A percentile compares a stretch with the other conserved stretches of the same genome.
Conservation (phyloP, 2,329 filamentous ascomycete genomes). For the Stagonosporopsis cucurbitacearum region DNA sequence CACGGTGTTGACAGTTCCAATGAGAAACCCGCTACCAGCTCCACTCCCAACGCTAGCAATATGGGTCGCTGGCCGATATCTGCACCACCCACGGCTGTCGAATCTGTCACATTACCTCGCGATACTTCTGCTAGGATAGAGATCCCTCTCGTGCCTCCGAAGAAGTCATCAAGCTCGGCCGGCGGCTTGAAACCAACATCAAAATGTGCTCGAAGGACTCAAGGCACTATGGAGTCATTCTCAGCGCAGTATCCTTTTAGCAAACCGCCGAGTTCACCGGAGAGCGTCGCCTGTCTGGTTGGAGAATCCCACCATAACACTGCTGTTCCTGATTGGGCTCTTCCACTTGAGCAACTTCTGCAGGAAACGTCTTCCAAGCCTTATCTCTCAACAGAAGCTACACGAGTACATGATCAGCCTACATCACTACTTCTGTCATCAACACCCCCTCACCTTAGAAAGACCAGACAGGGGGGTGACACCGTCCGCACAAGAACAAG, state of each 20-base stretch:
- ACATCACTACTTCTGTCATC: neutral
- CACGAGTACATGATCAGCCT: neutral
- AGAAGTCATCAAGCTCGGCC: neutral
- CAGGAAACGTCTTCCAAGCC: neutral
- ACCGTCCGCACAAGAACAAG: neutral
- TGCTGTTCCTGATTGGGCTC: neutral
- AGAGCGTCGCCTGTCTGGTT: neutral
- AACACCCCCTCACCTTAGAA: neutral
- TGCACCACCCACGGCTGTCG: neutral
- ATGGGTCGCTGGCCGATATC: constrained; percentile 3
- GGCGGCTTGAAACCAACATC: neutral
- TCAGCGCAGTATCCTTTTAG: neutral
- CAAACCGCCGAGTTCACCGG: neutral
- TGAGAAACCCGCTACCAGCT: neutral
- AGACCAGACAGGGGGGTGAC: neutral
- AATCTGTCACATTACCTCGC: neutral
- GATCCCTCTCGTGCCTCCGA: neutral
- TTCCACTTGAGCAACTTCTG: neutral
- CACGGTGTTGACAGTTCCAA: neutral
- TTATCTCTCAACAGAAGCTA: neutral
- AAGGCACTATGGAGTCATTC: neutral
- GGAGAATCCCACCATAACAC: neutral
- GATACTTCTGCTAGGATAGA: neutral
- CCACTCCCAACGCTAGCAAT: neutral
- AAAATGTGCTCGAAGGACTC: neutral